Evolutionary conservation across 352 stramenopile genomes (phyloP).

Genomic region (Phytophthora pinifolia): DNA sequence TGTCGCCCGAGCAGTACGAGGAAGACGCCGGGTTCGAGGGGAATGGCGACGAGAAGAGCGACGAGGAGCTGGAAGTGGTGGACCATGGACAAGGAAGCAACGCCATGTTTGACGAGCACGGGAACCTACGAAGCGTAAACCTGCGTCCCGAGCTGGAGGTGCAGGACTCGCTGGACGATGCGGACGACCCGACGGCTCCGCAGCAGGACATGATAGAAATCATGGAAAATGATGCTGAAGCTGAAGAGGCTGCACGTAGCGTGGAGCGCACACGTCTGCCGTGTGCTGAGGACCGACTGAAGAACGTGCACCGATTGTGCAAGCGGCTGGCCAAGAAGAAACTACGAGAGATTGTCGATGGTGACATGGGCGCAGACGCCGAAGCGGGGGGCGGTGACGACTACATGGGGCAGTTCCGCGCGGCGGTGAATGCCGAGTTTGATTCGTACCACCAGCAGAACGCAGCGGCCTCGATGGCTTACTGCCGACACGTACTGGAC

Average conservation of each 20-base stretch:
- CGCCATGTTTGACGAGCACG: slow-evolving; percentile 77
- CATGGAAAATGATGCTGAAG: slow-evolving; percentile 51
- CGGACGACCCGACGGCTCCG: slow-evolving; percentile 36
- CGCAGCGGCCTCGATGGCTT: slow-evolving; percentile 79
- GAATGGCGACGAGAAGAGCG: slow-evolving; percentile 17
- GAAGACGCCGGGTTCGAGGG: slow-evolving; percentile 48
- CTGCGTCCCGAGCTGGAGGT: slow-evolving; percentile 27
- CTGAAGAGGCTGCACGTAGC: slow-evolving; percentile 22
- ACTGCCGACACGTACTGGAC: slow-evolving; percentile 69
- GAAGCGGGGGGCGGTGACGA: slow-evolving; percentile 38
- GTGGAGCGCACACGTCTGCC: slow-evolving; percentile 68
- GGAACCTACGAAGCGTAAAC: slow-evolving; percentile 57
- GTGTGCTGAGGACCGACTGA: slow-evolving; percentile 54
- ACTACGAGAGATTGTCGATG: slow-evolving; percentile 66
- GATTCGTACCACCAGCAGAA: slow-evolving; percentile 75
- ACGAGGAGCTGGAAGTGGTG: slow-evolving; percentile 41
- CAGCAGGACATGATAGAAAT: slow-evolving; percentile 75
- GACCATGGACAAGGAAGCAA: slow-evolving; percentile 56
- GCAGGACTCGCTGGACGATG: slow-evolving; percentile 19
- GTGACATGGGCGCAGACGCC: slow-evolving; percentile 62
- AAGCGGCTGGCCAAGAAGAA: slow-evolving; percentile 78
- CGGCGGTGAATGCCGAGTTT: slow-evolving; percentile 40
- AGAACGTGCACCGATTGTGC: slow-evolving; percentile 64
- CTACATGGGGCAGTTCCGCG: slow-evolving; percentile 70
- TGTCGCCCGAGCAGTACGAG: slow-evolving; percentile 61